phyloP scores from a whole-genome alignment of 202 grass and related monocot species.

The Schoenoplectus tabernaemontani region DNA sequence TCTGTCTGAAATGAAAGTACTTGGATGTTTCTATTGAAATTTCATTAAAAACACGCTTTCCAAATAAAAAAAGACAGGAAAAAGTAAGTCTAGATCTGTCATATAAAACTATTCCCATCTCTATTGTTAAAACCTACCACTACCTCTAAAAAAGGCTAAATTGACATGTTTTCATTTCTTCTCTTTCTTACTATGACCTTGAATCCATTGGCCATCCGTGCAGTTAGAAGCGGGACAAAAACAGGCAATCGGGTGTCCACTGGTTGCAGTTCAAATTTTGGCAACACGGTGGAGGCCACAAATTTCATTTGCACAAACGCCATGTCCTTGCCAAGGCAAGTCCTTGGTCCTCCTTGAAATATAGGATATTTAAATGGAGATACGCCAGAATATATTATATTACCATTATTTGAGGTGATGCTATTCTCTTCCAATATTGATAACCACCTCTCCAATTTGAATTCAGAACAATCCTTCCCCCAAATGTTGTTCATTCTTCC shows the following conservation, averaged over 20 bases:
- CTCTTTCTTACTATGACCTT: constrained; percentile 47
- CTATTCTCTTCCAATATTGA: background rate
- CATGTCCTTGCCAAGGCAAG: constrained; percentile 93
- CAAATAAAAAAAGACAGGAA: background rate
- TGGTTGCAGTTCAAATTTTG: constrained; percentile 39
- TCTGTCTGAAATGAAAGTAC: constrained; percentile 7
- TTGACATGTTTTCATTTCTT: background rate
- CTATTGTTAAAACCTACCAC: constrained; percentile 3
- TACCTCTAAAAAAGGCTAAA: constrained; percentile 3
- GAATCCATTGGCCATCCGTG: constrained; percentile 77
- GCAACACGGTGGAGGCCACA: constrained; percentile 58
- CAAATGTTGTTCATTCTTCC: constrained; percentile 73
- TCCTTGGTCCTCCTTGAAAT: constrained; percentile 77
- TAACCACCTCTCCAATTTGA: constrained; percentile 59
- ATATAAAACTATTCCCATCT: background rate
- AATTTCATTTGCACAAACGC: constrained; percentile 98
- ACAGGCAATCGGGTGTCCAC: constrained; percentile 33
- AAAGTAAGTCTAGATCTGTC: background rate
- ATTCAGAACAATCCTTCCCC: constrained; percentile 47
- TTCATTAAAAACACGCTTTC: constrained; percentile 9
- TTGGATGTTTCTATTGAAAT: constrained; percentile 6
- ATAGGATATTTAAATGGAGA: constrained; percentile 82
- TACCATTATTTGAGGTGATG: background rate
- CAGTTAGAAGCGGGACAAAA: constrained; percentile 65
- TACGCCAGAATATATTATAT: constrained; percentile 20